A percentile compares a stretch with the other conserved stretches of the same genome.
These are phyloP conservation scores for Debaryomyces udenii DNA, from an alignment of 1,139 yeast species.

Conservation along the genomic window DNA sequence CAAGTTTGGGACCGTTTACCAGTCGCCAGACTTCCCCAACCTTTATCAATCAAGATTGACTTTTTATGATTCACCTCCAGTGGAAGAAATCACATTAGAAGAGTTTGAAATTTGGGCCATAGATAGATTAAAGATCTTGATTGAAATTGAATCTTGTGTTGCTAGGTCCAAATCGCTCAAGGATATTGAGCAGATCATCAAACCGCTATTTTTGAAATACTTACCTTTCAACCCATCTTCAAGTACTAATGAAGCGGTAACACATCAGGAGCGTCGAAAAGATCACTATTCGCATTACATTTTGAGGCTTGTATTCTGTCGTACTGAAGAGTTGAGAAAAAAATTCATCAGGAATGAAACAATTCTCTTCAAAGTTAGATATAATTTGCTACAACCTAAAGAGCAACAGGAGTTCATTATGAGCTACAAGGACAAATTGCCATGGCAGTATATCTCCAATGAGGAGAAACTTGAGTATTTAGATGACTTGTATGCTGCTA, in stretches of 20 bases:
- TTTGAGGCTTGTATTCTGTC: slow-evolving; percentile 83
- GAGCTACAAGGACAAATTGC: slow-evolving; percentile 52
- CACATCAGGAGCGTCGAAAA: slow-evolving; percentile 64
- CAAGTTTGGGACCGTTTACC: slow-evolving; percentile 29
- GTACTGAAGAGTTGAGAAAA: slow-evolving; percentile 81
- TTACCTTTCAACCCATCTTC: slow-evolving; percentile 60
- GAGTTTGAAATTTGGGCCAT: slow-evolving; percentile 96
- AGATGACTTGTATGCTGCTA: slow-evolving; percentile 57
- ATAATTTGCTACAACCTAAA: slow-evolving; percentile 59
- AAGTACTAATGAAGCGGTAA: slow-evolving; percentile 34
- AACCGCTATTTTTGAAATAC: slow-evolving; percentile 63
- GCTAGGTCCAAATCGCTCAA: slow-evolving; percentile 65
- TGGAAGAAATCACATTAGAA: slow-evolving; percentile 83
- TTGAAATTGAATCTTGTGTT: slow-evolving; percentile 78
- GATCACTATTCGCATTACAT: slow-evolving; percentile 94
- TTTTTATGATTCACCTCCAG: slow-evolving; percentile 76
- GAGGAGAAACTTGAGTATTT: slow-evolving; percentile 61
- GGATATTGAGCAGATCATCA: slow-evolving; percentile 67
- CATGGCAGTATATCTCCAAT: slow-evolving; percentile 69
- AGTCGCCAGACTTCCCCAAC: slow-evolving; percentile 30
- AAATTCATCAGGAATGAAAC: slow-evolving; percentile 81
- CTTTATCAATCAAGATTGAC: slow-evolving; percentile 47
- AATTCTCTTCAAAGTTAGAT: slow-evolving; percentile 72
- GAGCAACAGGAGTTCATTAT: slow-evolving; percentile 76
- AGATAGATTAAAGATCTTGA: slow-evolving; percentile 78